A percentile compares a stretch with the other conserved stretches of the same genome.
Evolutionary conservation across 2,329 filamentous ascomycete genomes (phyloP).

Genomic region (Colletotrichum sp.): DNA sequence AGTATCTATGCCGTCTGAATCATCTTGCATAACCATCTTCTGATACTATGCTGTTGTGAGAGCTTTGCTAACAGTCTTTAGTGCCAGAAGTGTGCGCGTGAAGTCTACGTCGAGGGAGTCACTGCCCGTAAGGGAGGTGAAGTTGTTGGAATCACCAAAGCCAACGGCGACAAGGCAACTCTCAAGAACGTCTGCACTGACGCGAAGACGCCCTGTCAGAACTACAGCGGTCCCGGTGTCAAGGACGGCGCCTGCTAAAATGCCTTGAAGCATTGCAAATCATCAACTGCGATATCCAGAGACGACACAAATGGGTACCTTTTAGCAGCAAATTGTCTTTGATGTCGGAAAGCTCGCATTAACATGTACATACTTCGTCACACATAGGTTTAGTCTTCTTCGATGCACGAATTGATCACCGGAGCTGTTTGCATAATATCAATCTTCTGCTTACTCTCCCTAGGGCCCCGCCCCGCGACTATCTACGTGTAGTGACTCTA

Average conservation of each 20-base stretch:
- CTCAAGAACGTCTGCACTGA: slow-evolving; percentile 24
- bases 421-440: neutral
- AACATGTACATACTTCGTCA: neutral
- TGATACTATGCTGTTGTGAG: accelerated
- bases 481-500: neutral
- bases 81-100: slow-evolving; percentile 10
- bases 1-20: neutral
- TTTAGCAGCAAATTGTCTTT: neutral
- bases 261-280: neutral
- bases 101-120: slow-evolving; percentile 17
- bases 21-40: neutral
- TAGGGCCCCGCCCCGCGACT: neutral
- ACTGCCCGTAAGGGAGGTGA: slow-evolving; percentile 14
- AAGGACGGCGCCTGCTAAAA: slow-evolving; percentile 19
- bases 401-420: neutral
- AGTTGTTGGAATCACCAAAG: slow-evolving; percentile 16
- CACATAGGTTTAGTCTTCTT: neutral
- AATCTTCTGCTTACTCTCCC: neutral
- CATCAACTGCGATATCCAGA: neutral
- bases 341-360: neutral
- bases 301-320: neutral
- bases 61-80: neutral
- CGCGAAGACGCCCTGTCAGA: slow-evolving; percentile 23
- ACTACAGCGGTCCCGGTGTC: slow-evolving; percentile 20
- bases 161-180: slow-evolving; percentile 14